A percentile compares a stretch with the other conserved stretches of the same genome.
Conservation (phyloP, 345 rosid species). For the Cardamine occulta region DNA sequence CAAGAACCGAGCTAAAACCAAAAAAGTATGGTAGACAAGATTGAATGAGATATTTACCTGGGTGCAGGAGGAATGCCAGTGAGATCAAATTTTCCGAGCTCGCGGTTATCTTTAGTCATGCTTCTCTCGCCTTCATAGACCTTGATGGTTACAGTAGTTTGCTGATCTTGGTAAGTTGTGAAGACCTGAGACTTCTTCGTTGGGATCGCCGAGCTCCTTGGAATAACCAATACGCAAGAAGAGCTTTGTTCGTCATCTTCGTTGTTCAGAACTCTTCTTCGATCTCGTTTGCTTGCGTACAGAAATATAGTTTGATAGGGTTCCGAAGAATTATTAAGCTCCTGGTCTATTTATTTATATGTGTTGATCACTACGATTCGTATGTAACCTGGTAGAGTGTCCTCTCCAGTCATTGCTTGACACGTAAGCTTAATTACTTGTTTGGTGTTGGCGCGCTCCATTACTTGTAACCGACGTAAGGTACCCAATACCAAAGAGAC, state of each 20-base stretch:
- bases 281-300: no score
- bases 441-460: conserved; percentile 28
- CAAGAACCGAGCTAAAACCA: not conserved
- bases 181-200: conserved; percentile 54
- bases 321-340: not conserved
- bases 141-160: conserved; percentile 54
- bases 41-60: conserved; percentile 38
- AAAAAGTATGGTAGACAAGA: not conserved
- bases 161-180: conserved; percentile 60
- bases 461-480: conserved; percentile 24
- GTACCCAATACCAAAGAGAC: conserved; percentile 10
- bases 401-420: conserved; percentile 24
- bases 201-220: conserved; percentile 59
- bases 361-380: no score
- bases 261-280: conserved; percentile 10
- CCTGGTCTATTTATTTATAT: conserved; percentile 29
- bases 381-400: conserved; percentile 25
- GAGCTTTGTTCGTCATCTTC: conserved; percentile 40
- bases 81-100: conserved; percentile 59
- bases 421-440: conserved; percentile 23
- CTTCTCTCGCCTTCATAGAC: conserved; percentile 64
- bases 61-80: conserved; percentile 66
- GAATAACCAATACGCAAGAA: conserved; percentile 44
- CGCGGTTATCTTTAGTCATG: conserved; percentile 55
- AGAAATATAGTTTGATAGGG: not conserved